These are phyloP conservation scores for Gossypium stocksii DNA, from an alignment of 345 rosid genomes.

Conservation along the genomic window DNA sequence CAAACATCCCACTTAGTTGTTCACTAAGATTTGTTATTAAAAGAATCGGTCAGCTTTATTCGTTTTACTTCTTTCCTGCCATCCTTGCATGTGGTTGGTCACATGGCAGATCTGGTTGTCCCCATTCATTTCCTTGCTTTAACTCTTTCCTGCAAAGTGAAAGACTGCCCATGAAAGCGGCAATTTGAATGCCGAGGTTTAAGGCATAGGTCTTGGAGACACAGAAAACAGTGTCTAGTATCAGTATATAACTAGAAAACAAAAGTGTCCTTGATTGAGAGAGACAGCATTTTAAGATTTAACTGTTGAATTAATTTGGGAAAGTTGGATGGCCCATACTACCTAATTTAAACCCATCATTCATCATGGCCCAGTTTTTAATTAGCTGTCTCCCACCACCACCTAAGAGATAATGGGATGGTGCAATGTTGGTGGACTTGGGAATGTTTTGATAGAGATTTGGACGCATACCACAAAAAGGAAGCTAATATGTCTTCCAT, in stretches of 20 bases:
- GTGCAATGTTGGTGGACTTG: background rate
- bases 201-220: too few relatives aligned
- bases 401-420: background rate
- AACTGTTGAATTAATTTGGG: background rate
- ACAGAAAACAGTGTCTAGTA: background rate
- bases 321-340: background rate
- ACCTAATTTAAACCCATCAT: background rate
- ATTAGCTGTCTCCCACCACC: slow-evolving; percentile 29
- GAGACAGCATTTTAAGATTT: background rate
- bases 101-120: slow-evolving; percentile 6
- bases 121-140: background rate
- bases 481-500: background rate
- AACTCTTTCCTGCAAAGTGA: background rate
- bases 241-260: background rate
- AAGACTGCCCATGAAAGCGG: background rate
- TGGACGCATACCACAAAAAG: background rate
- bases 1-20: background rate
- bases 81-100: background rate
- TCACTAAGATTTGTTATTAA: background rate
- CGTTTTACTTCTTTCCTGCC: background rate
- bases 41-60: background rate
- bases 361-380: slow-evolving; percentile 9
- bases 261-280: background rate
- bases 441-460: slow-evolving; percentile 2
- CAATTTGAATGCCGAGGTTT: background rate